Conservation (phyloP, 805 yeast species). For the Ogataea methylovora region DNA sequence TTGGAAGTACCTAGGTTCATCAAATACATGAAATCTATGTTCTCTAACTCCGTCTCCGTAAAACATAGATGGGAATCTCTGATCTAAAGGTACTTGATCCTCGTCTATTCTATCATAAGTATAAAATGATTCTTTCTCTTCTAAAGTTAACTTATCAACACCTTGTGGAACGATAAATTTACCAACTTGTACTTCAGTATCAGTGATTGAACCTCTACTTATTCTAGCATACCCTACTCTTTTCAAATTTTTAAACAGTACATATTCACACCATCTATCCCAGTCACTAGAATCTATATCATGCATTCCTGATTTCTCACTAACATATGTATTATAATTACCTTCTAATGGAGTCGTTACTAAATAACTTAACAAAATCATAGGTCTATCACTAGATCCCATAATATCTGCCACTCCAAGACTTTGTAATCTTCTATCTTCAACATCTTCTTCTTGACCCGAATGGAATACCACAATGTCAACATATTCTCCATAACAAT, state of each 20-base stretch:
- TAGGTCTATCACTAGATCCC: conserved; percentile 79
- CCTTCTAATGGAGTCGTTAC: conserved; percentile 86
- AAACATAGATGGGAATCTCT: conserved; percentile 73
- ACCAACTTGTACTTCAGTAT: conserved; percentile 93
- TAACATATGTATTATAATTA: conserved; percentile 86
- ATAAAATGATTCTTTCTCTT: conserved; percentile 5
- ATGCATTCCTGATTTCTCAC: conserved; percentile 76
- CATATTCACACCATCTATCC: conserved; percentile 99
- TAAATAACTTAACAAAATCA: conserved; percentile 79
- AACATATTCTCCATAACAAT: conserved; percentile 77
- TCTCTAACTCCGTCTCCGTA: conserved; percentile 91
- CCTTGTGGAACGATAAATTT: conserved; percentile 59
- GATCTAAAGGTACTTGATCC: conserved; percentile 49
- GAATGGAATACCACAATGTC: conserved; percentile 97
- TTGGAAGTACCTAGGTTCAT: conserved; percentile 78
- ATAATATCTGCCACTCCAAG: conserved; percentile 67
- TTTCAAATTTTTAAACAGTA: conserved; percentile 76
- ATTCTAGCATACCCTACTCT: conserved; percentile 93
- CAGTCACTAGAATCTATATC: conserved; percentile 91
- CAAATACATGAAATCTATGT: conserved; percentile 90
- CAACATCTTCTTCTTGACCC: conserved; percentile 96
- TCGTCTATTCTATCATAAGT: conserved; percentile 33
- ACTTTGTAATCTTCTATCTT: conserved; percentile 85
- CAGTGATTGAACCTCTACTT: conserved; percentile 88
- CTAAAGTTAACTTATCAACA: conserved; percentile 1